phyloP scores from a whole-genome alignment of 768 basidiomycete genomes.

The Flagelloscypha sp. region DNA sequence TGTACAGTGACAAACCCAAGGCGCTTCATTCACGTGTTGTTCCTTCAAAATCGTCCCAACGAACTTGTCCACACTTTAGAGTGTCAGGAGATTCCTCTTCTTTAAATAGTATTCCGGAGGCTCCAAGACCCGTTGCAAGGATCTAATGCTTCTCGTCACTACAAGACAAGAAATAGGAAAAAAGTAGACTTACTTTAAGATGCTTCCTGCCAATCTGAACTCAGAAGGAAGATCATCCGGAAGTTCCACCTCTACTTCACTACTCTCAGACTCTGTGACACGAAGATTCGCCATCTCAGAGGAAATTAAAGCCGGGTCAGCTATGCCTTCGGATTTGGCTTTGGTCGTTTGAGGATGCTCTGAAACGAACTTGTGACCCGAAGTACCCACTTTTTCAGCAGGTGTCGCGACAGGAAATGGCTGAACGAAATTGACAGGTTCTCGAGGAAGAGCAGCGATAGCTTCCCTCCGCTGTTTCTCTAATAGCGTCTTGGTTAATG shows the following conservation, averaged over 20 bases:
- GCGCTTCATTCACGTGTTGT: conserved; percentile 11
- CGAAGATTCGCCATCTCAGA: neutral
- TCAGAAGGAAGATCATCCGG: conserved; percentile 9
- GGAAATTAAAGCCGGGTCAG: neutral
- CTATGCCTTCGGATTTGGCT: conserved; percentile 3
- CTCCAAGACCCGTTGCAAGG: conserved; percentile 13
- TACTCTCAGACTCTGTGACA: neutral
- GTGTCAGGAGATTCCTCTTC: conserved; percentile 4
- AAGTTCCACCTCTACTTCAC: neutral
- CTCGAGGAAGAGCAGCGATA: neutral
- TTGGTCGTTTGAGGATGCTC: conserved; percentile 1
- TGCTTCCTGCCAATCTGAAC: conserved; percentile 14
- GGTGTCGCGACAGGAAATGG: conserved; percentile 6
- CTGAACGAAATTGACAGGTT: neutral
- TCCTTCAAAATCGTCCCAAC: conserved; percentile 15
- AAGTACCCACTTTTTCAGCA: conserved; percentile 6
- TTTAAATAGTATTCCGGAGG: too few relatives aligned
- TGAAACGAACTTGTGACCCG: conserved; percentile 7
- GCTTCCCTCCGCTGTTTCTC: too few relatives aligned
- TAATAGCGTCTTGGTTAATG: too few relatives aligned
- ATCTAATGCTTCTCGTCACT: neutral
- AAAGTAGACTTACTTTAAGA: conserved; percentile 10
- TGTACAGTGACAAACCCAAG: conserved; percentile 13
- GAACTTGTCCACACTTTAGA: conserved; percentile 12
- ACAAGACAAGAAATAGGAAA: neutral